Base-by-base conservation (phyloP, 108 stramenopile species). In the Nitzschia putrida region DNA sequence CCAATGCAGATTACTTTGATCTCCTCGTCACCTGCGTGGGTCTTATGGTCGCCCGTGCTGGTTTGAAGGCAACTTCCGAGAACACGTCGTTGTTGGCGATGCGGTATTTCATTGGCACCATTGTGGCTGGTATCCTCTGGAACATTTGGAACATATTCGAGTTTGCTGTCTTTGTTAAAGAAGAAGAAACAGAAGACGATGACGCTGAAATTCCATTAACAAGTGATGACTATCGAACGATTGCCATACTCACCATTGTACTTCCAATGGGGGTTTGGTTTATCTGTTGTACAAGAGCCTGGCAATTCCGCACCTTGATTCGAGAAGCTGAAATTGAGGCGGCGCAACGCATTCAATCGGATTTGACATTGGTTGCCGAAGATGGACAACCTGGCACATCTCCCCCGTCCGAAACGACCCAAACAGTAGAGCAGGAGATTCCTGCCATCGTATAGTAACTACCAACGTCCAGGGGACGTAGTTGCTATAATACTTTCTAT, bases 241-340 rank as follows among this genome's bases (percentile, higher is more conserved):
- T 74, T n/a, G 77, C 85, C 3, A 78, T 90, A 44, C 73, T 82
- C 22, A 83, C 83, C 14, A 83, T 93, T 39, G 40, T 86, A 24
- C 34, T 90, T 55, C 92, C 92, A 3, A 37, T 87, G 61, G 63
- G 80, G 29, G 81, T 93, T 2, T 93, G 92, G 92, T 42, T 77
- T 43, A 11, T 93, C 47, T 93, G 89, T 64, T 85, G 83, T 56
- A 34, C 85, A 9, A 69, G 92, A 42, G 92, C 89, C 7, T 87
- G 71, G 55, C 79, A 93, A 66, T 93, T 90, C 67, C 84, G 88
- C 12, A 40, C 64, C 47, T 69, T 93, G 14, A 74, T 93, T 14
- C 23, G 61, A 37, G 92, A 89, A 76, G 92, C 92, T 16, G 92
- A 93, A 68, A 39, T 64, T 18, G 92, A 93, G 74, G 89, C 89